phyloP scores from a whole-genome alignment of 1,284 basidiomycete genomes.

The Ustilago hordei region DNA sequence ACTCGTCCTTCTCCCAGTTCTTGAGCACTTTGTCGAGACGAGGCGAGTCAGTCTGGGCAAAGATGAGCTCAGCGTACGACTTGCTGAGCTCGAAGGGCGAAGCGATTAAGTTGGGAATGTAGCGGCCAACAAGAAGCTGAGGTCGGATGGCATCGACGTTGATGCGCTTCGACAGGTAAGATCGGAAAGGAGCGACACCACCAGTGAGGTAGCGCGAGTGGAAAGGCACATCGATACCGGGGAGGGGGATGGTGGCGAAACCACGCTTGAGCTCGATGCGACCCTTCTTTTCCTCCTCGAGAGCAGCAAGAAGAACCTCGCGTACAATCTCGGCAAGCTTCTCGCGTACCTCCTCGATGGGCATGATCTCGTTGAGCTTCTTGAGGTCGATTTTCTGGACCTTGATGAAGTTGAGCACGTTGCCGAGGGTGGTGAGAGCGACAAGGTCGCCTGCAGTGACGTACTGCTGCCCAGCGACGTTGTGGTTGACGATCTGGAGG shows the following conservation, averaged over 20 bases:
- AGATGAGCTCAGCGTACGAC: constrained; percentile 90
- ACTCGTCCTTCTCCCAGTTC: constrained; percentile 91
- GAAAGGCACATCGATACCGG: constrained; percentile 99
- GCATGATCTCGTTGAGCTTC: constrained; percentile 85
- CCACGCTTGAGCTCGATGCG: constrained; percentile 94
- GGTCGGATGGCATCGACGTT: constrained; percentile 78
- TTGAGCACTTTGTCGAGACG: constrained; percentile 91
- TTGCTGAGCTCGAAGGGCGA: constrained; percentile 90
- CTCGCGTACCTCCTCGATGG: constrained; percentile 88
- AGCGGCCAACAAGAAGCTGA: constrained; percentile 79
- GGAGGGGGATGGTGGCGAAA: constrained; percentile 75
- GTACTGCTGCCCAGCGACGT: constrained; percentile 82
- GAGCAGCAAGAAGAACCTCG: constrained; percentile 80
- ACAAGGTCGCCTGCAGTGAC: constrained; percentile 96
- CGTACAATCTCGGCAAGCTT: constrained; percentile 91
- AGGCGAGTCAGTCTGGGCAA: constrained; percentile 75
- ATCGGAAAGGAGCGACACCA: constrained; percentile 94
- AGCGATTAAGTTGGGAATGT: constrained; percentile 96
- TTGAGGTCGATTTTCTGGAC: constrained; percentile 95
- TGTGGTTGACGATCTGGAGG: constrained; percentile 87
- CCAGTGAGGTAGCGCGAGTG: constrained; percentile 95
- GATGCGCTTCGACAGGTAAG: constrained; percentile 97
- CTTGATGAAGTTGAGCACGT: constrained; percentile 96
- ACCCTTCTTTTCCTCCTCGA: constrained; percentile 83
- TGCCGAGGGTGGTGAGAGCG: constrained; percentile 91